Conservation (phyloP, 169 alveolate genomes). For the Perkinsus chesapeaki region DNA sequence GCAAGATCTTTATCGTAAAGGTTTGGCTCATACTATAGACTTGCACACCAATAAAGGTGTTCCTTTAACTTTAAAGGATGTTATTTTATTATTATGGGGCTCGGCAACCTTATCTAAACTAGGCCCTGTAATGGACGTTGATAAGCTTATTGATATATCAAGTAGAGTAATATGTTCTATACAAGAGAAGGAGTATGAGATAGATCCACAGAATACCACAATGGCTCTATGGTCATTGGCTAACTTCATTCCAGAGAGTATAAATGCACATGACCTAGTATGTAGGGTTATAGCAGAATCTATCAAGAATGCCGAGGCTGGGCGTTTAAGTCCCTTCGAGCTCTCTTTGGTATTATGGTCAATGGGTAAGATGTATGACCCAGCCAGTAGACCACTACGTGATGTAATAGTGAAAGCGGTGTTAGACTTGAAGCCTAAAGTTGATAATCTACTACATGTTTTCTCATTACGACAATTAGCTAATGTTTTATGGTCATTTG, state of each 20-base stretch:
- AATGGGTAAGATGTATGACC: neutral
- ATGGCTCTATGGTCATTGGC: neutral
- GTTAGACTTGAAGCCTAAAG: neutral
- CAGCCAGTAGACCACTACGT: neutral
- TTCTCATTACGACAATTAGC: neutral
- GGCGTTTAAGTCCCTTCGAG: neutral
- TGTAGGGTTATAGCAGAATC: neutral
- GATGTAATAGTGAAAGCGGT: neutral
- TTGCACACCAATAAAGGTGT: neutral
- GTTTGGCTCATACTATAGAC: neutral
- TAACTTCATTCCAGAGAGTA: neutral
- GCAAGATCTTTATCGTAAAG: neutral
- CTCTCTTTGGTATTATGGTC: neutral
- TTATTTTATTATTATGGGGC: neutral
- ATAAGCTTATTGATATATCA: neutral
- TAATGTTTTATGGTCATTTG: neutral
- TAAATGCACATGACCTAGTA: neutral
- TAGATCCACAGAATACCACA: neutral
- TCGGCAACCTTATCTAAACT: neutral
- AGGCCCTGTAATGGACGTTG: neutral
- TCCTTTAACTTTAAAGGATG: neutral
- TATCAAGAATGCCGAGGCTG: neutral
- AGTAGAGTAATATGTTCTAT: neutral
- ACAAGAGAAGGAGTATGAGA: neutral
- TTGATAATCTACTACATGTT: neutral